phyloP scores from a whole-genome alignment of 2,329 filamentous ascomycete species.

The Dendryphion nanum region DNA sequence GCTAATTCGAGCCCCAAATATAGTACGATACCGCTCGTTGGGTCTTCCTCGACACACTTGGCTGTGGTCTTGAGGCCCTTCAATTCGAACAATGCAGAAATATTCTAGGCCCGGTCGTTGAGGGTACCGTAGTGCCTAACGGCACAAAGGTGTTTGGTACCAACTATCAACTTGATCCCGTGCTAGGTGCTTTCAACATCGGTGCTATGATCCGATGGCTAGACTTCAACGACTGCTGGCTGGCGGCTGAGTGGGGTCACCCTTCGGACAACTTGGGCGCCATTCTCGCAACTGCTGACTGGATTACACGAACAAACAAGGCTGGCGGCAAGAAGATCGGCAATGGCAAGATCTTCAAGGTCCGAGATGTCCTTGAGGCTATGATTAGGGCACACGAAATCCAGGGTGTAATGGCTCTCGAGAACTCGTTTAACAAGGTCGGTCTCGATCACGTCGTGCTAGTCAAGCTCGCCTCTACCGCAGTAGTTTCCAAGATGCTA shows the following conservation, averaged over 20 bases:
- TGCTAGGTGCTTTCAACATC: constrained; percentile 98
- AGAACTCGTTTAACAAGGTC: constrained; percentile 99
- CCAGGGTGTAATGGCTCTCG: constrained; percentile 91
- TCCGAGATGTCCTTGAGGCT: constrained; percentile 88
- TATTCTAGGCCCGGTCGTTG: constrained; percentile 86
- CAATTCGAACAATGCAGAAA: constrained; percentile 96
- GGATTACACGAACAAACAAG: constrained; percentile 92
- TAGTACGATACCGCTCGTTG: constrained; percentile 94
- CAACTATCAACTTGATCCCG: constrained; percentile 88
- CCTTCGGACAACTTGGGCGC: constrained; percentile 97
- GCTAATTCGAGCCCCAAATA: constrained; percentile 14
- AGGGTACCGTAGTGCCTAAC: constrained; percentile 87
- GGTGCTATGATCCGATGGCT: constrained; percentile 98
- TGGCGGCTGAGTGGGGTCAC: constrained; percentile 98
- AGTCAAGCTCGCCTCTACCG: constrained; percentile 94
- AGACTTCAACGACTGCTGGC: constrained; percentile 99
- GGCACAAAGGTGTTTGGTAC: constrained; percentile 90
- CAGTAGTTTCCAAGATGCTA: constrained; percentile 93
- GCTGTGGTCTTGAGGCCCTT: constrained; percentile 93
- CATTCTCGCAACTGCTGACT: constrained; percentile 95
- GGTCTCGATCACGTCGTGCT: constrained; percentile 96
- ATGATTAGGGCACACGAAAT: constrained; percentile 99
- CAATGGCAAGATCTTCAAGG: constrained; percentile 75
- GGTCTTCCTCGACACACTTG: constrained; percentile 94
- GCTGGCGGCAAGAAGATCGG: constrained; percentile 73